Base-by-base conservation (phyloP, 2,329 filamentous ascomycete genomes). In the Penicillium sp. region DNA sequence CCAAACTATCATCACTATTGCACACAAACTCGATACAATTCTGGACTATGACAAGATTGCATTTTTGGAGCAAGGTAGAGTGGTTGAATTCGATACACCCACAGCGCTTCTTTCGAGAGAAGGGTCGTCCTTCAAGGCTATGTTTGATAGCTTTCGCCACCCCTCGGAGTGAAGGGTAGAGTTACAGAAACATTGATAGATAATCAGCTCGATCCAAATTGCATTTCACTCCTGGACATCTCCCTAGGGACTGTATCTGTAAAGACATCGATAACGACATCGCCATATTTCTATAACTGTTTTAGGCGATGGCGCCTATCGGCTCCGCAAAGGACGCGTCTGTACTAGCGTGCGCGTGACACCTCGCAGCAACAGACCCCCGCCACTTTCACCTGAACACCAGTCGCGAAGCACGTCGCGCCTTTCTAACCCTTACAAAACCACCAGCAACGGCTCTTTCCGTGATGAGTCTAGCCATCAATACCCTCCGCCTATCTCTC, bases 1-100 rank as follows among this genome's bases (percentile, higher is more conserved):
- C 1, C 78, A 79, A 43, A 88, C 85, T 0, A 76, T 88, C 48
- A 73, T 82, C 48, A 72, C 75, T 2, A 75, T 82, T 9, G 78
- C 76, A 9, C 79, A 82, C 65, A 76, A 77, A 14, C 62, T 81
- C 31, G 74, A 78, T 45, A 64, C 57, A 2, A 53, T 67, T 45
- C 43, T 67, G 9, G 63, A 66, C 43, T 67, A 61, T 51, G 64
- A 68, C 48, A 61, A 60, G 28, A 56, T 67, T 27, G 65, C 60
- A 5, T 44, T 67, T n/a, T 53, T 68, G 31, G 61, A 64, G 13
- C 48, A 51, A 4, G 65, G 65, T 2, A 40, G 45, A 20, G 47
- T 68, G 31, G 56, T 66, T 11, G 64, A 68, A 20, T 66, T 58
- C 30, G 57, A 61, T 51, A 53, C 42, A 16, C 60, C 60, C 0